These are phyloP conservation scores for Zygosaccharomyces pseudorouxii DNA, from an alignment of 805 yeast species.

Conservation along the genomic window DNA sequence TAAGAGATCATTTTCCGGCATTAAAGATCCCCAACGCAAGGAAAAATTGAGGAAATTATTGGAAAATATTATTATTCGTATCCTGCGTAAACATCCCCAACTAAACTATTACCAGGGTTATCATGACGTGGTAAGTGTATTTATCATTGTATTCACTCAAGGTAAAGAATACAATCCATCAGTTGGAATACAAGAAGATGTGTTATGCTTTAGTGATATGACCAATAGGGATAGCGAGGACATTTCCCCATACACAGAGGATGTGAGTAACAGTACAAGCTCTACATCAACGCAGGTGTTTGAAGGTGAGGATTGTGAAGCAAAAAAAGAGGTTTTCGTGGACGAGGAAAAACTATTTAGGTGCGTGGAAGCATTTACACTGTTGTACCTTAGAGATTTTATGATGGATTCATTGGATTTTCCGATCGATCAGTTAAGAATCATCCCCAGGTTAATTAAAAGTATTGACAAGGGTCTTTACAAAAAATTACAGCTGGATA, in stretches of 20 bases:
- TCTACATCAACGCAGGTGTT: slow-evolving; percentile 17
- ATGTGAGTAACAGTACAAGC: slow-evolving; percentile 13
- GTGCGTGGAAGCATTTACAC: slow-evolving; percentile 52
- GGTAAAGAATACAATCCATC: slow-evolving; percentile 8
- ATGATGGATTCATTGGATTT: slow-evolving; percentile 69
- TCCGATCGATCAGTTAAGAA: slow-evolving; percentile 56
- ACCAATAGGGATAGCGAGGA: slow-evolving; percentile 16
- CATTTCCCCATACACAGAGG: slow-evolving; percentile 4
- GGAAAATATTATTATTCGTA: slow-evolving; percentile 42
- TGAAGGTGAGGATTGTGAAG: slow-evolving; percentile 8
- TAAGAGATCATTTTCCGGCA: slow-evolving; percentile 55
- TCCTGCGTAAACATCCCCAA: slow-evolving; percentile 57
- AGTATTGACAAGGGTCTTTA: slow-evolving; percentile 44
- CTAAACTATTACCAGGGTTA: slow-evolving; percentile 86
- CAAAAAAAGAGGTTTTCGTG: slow-evolving; percentile 7
- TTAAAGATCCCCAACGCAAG: slow-evolving; percentile 21
- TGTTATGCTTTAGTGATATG: slow-evolving; percentile 16
- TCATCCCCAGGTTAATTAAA: slow-evolving; percentile 61
- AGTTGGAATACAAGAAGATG: slow-evolving; percentile 7
- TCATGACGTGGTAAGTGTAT: slow-evolving; percentile 76
- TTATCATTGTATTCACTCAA: slow-evolving; percentile 48
- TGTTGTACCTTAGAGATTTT: slow-evolving; percentile 71
- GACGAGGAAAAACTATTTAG: slow-evolving; percentile 36
- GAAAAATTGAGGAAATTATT: slow-evolving; percentile 23
- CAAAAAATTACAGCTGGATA: slow-evolving; percentile 31